Percentiles rank a stretch among this genome's conserved stretches.
These are phyloP conservation scores for Collybia mongolica DNA, from an alignment of 768 basidiomycete genomes.

Conservation along the genomic window DNA sequence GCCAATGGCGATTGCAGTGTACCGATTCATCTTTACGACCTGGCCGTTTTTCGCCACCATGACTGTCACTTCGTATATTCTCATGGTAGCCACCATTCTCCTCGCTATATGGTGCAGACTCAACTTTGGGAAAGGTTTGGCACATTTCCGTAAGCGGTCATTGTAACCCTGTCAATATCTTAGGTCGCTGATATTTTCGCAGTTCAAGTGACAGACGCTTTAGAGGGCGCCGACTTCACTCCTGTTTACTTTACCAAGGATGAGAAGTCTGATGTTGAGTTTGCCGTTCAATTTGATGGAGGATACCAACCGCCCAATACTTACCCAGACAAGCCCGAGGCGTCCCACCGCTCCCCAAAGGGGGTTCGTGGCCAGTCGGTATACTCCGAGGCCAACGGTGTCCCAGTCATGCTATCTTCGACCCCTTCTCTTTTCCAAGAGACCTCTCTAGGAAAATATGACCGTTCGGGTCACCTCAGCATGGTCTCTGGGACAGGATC, in stretches of 20 bases:
- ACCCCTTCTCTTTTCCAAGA: conserved; percentile 14
- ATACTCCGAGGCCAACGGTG: conserved; percentile 10
- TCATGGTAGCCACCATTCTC: conserved; percentile 38
- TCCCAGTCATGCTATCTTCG: conserved; percentile 13
- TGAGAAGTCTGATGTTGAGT: conserved; percentile 16
- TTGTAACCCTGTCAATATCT: not conserved
- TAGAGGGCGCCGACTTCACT: conserved; percentile 43
- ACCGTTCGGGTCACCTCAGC: no score
- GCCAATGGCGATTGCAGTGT: conserved; percentile 24
- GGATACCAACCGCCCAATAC: not conserved
- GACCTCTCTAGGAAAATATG: no score
- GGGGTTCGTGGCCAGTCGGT: conserved; percentile 10
- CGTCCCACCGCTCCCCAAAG: not conserved
- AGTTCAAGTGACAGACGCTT: conserved; percentile 39
- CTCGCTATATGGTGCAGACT: conserved; percentile 48
- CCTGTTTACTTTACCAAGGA: conserved; percentile 37
- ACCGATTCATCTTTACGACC: conserved; percentile 38
- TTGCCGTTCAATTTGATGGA: not conserved
- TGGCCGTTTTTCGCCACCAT: conserved; percentile 52
- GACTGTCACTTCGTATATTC: conserved; percentile 38
- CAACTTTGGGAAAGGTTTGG: conserved; percentile 55
- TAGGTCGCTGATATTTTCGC: not conserved
- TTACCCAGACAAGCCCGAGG: conserved; percentile 7
- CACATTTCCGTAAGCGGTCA: conserved; percentile 44
- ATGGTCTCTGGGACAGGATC: not conserved